Evolutionary conservation across 2,329 filamentous ascomycete species (phyloP), one percentile per base, ranked within the genome.

Genomic region (Venturia pyrina): DNA sequence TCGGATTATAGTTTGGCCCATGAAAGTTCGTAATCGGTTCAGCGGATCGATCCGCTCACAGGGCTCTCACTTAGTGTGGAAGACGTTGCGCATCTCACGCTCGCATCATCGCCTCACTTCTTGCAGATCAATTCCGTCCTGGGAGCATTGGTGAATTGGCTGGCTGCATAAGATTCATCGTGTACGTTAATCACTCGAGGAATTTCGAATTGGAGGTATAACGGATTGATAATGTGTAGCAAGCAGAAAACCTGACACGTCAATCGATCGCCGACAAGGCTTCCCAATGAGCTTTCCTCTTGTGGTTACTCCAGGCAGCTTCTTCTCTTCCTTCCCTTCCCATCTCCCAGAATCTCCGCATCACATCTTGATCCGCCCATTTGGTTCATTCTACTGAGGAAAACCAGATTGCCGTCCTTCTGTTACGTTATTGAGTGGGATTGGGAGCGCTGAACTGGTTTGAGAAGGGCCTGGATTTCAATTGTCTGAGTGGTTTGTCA

Each of bases 31-130:
- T 24, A 56, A 34, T 32, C 8, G 19, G 19, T 37, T n/a, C 28
- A 8, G 32, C 28, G 28, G 32, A 21, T 37, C 28, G 53, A 34
- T 59, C 32, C 32, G 53, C 32, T 37, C 34, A 21, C 8, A 37
- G 32, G 8, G 15, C 10, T 59, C 53, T 37, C 32, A n/a, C 2
- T 37, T 15, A 6, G 17, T 15, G 4, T 19, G 28, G 37, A 6
- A 28, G 28, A 28, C 28, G 15, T 37, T 37, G 15, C 37, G 32
- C 19, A 37, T 15, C 53, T 19, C 28, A 13, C 28, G 32, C 53
- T n/a, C 32, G 28, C 28, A 59, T 59, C 50, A 11, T 56, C 53
- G 53, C 53, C 53, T 59, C 53, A 59, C 53, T 59, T 57, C 53
- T 57, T 24, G 53, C 28, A 19, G 15, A 37, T 59, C 53, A 59